phyloP scores from a whole-genome alignment of 1,139 yeast genomes.

The Pichia sp. region DNA sequence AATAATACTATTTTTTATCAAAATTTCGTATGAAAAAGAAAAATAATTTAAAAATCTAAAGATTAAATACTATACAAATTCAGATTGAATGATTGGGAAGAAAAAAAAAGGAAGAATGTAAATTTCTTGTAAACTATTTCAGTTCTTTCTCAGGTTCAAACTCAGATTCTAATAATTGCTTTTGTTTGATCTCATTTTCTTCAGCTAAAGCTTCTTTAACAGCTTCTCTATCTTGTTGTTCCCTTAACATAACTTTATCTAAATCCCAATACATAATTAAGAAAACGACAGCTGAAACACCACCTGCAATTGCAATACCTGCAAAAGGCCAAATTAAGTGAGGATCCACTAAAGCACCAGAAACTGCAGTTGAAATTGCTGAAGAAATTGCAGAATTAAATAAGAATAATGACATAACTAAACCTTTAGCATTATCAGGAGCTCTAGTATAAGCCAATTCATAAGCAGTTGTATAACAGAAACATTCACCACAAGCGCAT shows the following conservation, averaged over 20 bases:
- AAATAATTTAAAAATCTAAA: no score
- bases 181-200: no score
- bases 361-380: conserved; percentile 48
- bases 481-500: conserved; percentile 60
- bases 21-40: no score
- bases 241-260: conserved; percentile 43
- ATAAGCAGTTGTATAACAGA: conserved; percentile 58
- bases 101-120: no score
- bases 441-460: conserved; percentile 66
- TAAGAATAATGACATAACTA: conserved; percentile 63
- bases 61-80: no score
- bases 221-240: conserved; percentile 16
- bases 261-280: conserved; percentile 44
- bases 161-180: no score
- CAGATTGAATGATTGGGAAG: no score
- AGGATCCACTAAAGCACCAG: conserved; percentile 50
- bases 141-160: no score
- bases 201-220: conserved; percentile 1
- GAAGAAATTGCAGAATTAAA: conserved; percentile 53
- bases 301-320: conserved; percentile 42
- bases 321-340: conserved; percentile 49
- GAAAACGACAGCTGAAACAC: conserved; percentile 37
- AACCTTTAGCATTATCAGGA: conserved; percentile 60
- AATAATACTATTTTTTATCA: no score
- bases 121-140: no score